phyloP scores from a whole-genome alignment of 768 basidiomycete genomes.

The Suillus sp. region DNA sequence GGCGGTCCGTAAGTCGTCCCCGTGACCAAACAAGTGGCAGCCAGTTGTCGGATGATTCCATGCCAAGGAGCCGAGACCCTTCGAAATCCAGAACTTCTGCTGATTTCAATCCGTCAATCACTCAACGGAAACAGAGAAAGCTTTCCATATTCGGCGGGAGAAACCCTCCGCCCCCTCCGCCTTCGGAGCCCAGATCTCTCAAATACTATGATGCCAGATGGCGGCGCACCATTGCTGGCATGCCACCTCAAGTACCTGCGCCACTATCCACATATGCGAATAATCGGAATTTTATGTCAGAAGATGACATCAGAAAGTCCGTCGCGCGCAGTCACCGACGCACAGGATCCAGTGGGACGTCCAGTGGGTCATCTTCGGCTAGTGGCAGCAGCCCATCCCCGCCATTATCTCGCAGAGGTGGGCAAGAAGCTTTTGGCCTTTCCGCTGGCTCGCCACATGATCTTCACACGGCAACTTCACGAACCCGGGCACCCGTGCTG shows the following conservation, averaged over 20 bases:
- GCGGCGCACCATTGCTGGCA: constrained; percentile 38
- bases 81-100: constrained; percentile 7
- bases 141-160: constrained; percentile 42
- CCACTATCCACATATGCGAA: constrained; percentile 25
- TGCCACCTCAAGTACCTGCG: not conserved
- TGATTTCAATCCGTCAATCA: constrained; percentile 15
- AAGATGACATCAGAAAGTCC: constrained; percentile 40
- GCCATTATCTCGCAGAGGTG: constrained; percentile 23
- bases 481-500: constrained; percentile 68
- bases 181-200: constrained; percentile 46
- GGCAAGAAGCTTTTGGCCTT: constrained; percentile 17
- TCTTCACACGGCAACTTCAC: constrained; percentile 57
- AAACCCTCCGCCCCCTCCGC: constrained; percentile 46
- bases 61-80: constrained; percentile 11
- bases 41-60: constrained; percentile 26
- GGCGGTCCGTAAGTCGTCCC: constrained; percentile 7
- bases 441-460: constrained; percentile 55
- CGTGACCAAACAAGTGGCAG: constrained; percentile 19
- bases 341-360: constrained; percentile 45
- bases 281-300: constrained; percentile 36
- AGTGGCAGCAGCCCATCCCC: constrained; percentile 25
- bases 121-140: constrained; percentile 21
- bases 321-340: constrained; percentile 41
- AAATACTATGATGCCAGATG: constrained; percentile 51
- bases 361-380: constrained; percentile 47